Conservation (phyloP, 2,329 filamentous ascomycete genomes). For the Gnomoniopsis sp. region DNA sequence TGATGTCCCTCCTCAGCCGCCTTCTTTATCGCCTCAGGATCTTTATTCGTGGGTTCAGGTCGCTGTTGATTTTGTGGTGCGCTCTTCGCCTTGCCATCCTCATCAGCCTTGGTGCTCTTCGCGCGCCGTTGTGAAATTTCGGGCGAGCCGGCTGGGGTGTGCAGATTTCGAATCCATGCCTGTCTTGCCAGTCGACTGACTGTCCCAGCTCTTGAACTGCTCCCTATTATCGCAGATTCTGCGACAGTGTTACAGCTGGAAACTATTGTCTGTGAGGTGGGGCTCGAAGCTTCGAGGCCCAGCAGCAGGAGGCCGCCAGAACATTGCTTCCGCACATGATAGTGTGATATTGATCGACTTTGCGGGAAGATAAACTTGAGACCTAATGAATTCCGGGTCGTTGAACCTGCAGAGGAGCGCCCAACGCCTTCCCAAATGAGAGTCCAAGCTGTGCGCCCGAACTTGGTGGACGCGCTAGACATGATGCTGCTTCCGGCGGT, state of each 20-base stretch:
- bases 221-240: slow-evolving; percentile 31
- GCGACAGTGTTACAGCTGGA: slow-evolving; percentile 36
- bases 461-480: slow-evolving; percentile 16
- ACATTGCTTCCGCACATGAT: slow-evolving; percentile 46
- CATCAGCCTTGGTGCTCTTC: slow-evolving; percentile 27
- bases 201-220: slow-evolving; percentile 27
- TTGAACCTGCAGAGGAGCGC: slow-evolving; percentile 3
- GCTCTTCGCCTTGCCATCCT: slow-evolving; percentile 18
- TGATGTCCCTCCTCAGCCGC: slow-evolving; percentile 1
- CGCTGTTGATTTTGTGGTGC: slow-evolving; percentile 15
- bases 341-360: slow-evolving; percentile 18
- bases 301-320: slow-evolving; percentile 53
- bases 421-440: slow-evolving; percentile 15
- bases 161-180: slow-evolving; percentile 32
- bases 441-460: slow-evolving; percentile 11
- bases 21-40: slow-evolving; percentile 32
- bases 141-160: slow-evolving; percentile 25
- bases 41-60: slow-evolving; percentile 22
- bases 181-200: slow-evolving; percentile 34
- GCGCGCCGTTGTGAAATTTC: slow-evolving; percentile 25
- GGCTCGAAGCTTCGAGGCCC: slow-evolving; percentile 38
- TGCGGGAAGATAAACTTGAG: slow-evolving; percentile 26
- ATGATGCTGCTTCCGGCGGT: slow-evolving; percentile 8
- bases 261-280: slow-evolving; percentile 35
- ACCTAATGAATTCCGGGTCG: slow-evolving; percentile 18